Evolutionary conservation across 1,284 basidiomycete genomes (phyloP).

Genomic region (Moesziomyces aphidis): DNA sequence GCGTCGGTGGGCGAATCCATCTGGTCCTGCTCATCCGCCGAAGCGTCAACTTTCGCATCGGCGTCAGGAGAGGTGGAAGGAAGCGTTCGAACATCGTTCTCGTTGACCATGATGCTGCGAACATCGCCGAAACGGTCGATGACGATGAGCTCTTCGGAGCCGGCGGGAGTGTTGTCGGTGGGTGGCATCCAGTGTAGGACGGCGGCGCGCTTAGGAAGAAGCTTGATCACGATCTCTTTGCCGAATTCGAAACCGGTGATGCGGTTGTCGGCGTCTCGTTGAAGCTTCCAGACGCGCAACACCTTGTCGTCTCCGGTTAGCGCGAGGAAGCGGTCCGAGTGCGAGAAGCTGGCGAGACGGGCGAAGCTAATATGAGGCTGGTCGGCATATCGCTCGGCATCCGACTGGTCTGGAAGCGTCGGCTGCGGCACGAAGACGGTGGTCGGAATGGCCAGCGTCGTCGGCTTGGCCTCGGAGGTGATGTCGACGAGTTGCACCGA

Average conservation of each 20-base stretch:
- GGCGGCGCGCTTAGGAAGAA: slow-evolving; percentile 60
- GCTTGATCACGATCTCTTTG: slow-evolving; percentile 52
- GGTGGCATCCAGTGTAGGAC: slow-evolving; percentile 53
- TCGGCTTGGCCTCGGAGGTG: slow-evolving; percentile 14
- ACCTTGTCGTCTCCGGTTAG: slow-evolving; percentile 64
- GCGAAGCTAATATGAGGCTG: slow-evolving; percentile 52
- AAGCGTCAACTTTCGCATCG: background rate
- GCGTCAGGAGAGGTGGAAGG: slow-evolving; percentile 9
- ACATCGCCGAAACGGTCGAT: slow-evolving; percentile 63
- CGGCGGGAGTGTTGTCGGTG: slow-evolving; percentile 12
- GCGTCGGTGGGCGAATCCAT: slow-evolving; percentile 45
- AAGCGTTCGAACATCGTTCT: slow-evolving; percentile 17
- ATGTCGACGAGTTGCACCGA: slow-evolving; percentile 41
- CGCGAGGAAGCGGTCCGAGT: slow-evolving; percentile 50
- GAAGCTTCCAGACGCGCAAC: slow-evolving; percentile 55
- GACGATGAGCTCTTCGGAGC: slow-evolving; percentile 54
- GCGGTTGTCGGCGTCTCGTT: slow-evolving; percentile 4
- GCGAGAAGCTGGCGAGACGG: slow-evolving; percentile 54
- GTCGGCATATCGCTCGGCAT: slow-evolving; percentile 36
- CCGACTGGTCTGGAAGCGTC: slow-evolving; percentile 45
- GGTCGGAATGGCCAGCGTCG: slow-evolving; percentile 34
- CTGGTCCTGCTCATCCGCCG: slow-evolving; percentile 39
- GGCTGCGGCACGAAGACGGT: slow-evolving; percentile 47
- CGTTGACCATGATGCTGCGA: slow-evolving; percentile 48
- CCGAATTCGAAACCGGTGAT: slow-evolving; percentile 38